phyloP scores from a whole-genome alignment of 2,329 filamentous ascomycete species.

The Thelonectria blattea region DNA sequence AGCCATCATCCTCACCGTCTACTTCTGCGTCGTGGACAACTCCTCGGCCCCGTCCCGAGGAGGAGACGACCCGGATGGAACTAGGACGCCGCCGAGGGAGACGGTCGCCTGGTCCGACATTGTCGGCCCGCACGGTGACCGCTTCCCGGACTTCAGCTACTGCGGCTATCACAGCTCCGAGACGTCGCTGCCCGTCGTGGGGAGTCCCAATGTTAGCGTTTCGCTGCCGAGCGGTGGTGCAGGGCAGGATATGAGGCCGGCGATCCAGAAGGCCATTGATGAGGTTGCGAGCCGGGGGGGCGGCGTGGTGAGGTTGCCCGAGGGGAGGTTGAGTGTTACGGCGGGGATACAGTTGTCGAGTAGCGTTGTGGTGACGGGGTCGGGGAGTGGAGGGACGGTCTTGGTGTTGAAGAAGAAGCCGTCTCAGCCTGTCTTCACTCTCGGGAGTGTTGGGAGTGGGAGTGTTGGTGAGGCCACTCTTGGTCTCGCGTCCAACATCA shows the following conservation, averaged over 20 bases:
- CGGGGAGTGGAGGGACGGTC: background rate
- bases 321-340: constrained; percentile 22
- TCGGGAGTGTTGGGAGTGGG: constrained; percentile 1
- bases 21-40: background rate
- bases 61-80: background rate
- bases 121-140: background rate
- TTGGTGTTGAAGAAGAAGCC: constrained; percentile 9
- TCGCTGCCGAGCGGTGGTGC: background rate
- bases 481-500: constrained; percentile 19
- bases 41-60: background rate
- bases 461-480: background rate
- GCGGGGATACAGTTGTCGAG: constrained; percentile 17
- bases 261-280: constrained; percentile 30
- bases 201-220: background rate
- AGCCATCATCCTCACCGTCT: background rate
- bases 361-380: constrained; percentile 14
- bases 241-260: constrained; percentile 7
- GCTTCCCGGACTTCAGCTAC: constrained; percentile 33
- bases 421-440: constrained; percentile 20
- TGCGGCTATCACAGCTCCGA: constrained; percentile 30
- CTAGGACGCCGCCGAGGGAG: background rate
- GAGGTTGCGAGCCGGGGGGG: constrained; percentile 14
- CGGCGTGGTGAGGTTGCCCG: constrained; percentile 20
- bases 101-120: background rate
- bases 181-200: constrained; percentile 11